Evolutionary conservation across 1,284 basidiomycete genomes (phyloP).

Genomic region (Mycosarcoma maydis): DNA sequence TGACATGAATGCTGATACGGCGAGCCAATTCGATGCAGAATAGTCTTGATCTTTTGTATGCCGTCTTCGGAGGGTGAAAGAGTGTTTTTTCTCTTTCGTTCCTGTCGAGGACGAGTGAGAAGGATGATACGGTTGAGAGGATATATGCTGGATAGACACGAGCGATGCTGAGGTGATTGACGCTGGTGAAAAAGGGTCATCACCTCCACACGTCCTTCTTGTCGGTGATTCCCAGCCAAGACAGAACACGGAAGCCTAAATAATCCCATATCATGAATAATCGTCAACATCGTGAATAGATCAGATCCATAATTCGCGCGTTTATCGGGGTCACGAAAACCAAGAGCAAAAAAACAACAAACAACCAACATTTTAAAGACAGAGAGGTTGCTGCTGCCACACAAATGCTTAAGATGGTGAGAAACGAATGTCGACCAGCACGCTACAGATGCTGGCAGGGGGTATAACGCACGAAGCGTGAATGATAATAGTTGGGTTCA

Average conservation of each 20-base stretch:
- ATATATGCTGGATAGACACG: background rate
- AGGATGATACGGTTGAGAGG: background rate
- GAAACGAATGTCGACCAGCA: background rate
- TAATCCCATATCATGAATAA: no score
- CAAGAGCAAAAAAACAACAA: background rate
- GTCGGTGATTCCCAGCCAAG: slow-evolving; percentile 9
- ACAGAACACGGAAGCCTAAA: slow-evolving; percentile 4
- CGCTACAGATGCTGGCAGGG: background rate
- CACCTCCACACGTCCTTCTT: slow-evolving; percentile 23
- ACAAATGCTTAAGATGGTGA: background rate
- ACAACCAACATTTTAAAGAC: no score
- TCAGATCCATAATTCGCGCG: background rate
- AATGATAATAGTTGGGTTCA: no score
- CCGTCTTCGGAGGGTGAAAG: no score
- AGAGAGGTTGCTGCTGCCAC: no score
- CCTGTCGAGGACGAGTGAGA: background rate
- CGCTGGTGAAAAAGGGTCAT: background rate
- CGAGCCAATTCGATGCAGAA: background rate
- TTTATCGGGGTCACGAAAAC: background rate
- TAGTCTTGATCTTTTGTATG: no score
- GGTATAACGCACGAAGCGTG: slow-evolving; percentile 23
- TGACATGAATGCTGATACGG: background rate
- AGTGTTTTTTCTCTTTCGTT: no score
- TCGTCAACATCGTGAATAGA: no score
- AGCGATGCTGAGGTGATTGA: background rate